Percentiles rank a stretch among this genome's conserved stretches.
phyloP scores from a whole-genome alignment of 169 alveolate species.

The Toxoplasma gondii region DNA sequence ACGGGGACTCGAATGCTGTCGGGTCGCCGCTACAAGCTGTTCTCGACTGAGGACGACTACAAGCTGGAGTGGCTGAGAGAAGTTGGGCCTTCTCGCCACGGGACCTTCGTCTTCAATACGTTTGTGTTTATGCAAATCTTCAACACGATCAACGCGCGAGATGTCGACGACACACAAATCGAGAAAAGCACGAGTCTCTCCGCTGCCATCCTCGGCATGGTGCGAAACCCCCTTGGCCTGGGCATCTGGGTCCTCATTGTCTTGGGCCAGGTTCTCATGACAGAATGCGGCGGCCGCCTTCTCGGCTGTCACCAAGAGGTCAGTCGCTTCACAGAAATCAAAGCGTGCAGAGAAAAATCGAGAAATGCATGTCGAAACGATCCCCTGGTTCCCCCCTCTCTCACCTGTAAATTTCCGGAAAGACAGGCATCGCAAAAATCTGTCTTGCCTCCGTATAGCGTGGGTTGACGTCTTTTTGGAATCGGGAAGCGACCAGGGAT shows the following conservation, averaged over 20 bases:
- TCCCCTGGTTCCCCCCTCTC: not conserved
- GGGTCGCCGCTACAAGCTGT: conserved; percentile 62
- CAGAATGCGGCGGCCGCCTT: conserved; percentile 68
- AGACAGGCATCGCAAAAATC: too few relatives aligned
- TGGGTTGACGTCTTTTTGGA: too few relatives aligned
- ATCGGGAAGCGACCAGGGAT: not conserved
- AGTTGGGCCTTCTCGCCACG: conserved; percentile 83
- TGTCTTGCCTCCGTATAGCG: too few relatives aligned
- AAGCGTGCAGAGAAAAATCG: not conserved
- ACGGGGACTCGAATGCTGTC: conserved; percentile 67
- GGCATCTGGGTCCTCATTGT: conserved; percentile 68
- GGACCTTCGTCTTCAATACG: conserved; percentile 89
- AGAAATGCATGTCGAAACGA: not conserved
- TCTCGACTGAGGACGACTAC: conserved; percentile 71
- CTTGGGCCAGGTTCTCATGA: conserved; percentile 65
- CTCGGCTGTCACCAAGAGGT: conserved; percentile 70
- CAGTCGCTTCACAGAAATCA: not conserved
- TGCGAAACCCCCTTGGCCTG: conserved; percentile 66
- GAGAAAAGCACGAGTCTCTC: conserved; percentile 68
- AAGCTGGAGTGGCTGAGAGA: conserved; percentile 52
- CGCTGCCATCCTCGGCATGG: conserved; percentile 49
- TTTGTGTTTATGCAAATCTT: conserved; percentile 86
- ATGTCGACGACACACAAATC: conserved; percentile 82
- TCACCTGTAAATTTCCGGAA: not conserved
- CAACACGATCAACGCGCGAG: conserved; percentile 89